A percentile compares a stretch with the other conserved stretches of the same genome.
Conservation (phyloP, 192 early-diverging fungal species). For the Umbelopsis ramanniana region DNA sequence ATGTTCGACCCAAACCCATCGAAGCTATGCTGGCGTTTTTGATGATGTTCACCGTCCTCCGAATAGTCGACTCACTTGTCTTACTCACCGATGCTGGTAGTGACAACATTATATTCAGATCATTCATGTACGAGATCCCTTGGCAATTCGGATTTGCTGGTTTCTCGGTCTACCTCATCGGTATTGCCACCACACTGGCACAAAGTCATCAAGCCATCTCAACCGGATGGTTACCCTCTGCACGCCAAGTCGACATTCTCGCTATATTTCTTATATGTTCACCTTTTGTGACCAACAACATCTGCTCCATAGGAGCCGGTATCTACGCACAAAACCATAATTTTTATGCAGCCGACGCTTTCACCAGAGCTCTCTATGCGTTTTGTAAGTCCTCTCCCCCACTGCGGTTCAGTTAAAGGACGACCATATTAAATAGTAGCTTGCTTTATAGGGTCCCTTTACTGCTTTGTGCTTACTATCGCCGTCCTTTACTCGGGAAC, state of each 20-base stretch:
- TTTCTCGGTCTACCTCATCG: constrained; percentile 37
- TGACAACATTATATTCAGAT: constrained; percentile 27
- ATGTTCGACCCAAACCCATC: constrained; percentile 36
- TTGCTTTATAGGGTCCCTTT: neutral
- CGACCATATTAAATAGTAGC: no score
- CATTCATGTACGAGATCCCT: constrained; percentile 30
- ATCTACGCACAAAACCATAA: constrained; percentile 16
- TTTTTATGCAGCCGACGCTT: constrained; percentile 17
- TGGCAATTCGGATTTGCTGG: constrained; percentile 39
- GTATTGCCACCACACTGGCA: constrained; percentile 36
- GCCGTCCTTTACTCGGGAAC: constrained; percentile 29
- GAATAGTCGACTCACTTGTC: constrained; percentile 27
- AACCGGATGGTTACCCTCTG: constrained; percentile 36
- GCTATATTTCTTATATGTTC: constrained; percentile 25
- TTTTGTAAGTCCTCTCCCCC: constrained; percentile 24
- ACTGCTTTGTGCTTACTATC: constrained; percentile 6
- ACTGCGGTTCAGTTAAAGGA: no score
- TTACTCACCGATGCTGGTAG: constrained; percentile 23
- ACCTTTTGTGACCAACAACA: constrained; percentile 35
- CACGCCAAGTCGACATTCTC: constrained; percentile 31
- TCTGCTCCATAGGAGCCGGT: constrained; percentile 30
- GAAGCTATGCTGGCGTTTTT: constrained; percentile 35
- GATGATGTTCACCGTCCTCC: constrained; percentile 32
- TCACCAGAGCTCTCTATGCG: constrained; percentile 29
- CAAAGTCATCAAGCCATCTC: constrained; percentile 40